Evolutionary conservation across 1,139 yeast species (phyloP).

Genomic region (Pneumocystis wakefieldiae): DNA sequence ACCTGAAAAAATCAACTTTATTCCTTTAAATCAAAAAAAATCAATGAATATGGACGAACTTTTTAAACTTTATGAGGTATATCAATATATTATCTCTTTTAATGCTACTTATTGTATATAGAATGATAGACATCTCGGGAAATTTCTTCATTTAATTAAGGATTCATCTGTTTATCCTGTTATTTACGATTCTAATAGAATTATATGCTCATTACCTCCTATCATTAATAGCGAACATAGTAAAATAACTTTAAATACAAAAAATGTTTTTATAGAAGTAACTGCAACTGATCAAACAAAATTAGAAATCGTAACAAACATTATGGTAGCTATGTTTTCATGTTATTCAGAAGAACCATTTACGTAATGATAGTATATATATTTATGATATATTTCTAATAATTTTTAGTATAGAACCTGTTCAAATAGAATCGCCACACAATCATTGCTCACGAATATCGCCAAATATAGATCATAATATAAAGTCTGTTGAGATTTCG

Average conservation of each 20-base stretch:
- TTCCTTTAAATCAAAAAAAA: conserved; percentile 73
- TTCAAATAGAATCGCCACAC: conserved; percentile 68
- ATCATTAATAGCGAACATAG: conserved; percentile 87
- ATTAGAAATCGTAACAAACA: conserved; percentile 79
- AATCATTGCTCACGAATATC: conserved; percentile 61
- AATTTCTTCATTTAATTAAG: conserved; percentile 72
- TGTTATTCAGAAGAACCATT: conserved; percentile 60
- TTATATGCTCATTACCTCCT: conserved; percentile 90
- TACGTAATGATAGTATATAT: conserved; percentile 11
- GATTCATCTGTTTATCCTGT: conserved; percentile 87
- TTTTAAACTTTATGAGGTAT: conserved; percentile 66
- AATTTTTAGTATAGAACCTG: conserved; percentile 50
- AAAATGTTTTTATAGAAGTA: conserved; percentile 78
- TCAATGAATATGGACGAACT: conserved; percentile 62
- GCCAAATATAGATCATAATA: conserved; percentile 59
- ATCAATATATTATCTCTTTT: background rate
- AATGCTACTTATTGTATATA: background rate
- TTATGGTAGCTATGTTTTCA: conserved; percentile 89
- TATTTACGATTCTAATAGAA: conserved; percentile 60
- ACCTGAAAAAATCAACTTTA: conserved; percentile 64
- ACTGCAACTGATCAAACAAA: conserved; percentile 94
- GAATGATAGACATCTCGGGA: conserved; percentile 76
- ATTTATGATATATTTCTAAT: conserved; percentile 26
- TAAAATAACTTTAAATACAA: conserved; percentile 72
- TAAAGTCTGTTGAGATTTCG: conserved; percentile 56